Percentiles rank a stretch among this genome's conserved stretches.
Evolutionary conservation across 805 yeast species (phyloP).

Genomic region (Candida andamanensis): DNA sequence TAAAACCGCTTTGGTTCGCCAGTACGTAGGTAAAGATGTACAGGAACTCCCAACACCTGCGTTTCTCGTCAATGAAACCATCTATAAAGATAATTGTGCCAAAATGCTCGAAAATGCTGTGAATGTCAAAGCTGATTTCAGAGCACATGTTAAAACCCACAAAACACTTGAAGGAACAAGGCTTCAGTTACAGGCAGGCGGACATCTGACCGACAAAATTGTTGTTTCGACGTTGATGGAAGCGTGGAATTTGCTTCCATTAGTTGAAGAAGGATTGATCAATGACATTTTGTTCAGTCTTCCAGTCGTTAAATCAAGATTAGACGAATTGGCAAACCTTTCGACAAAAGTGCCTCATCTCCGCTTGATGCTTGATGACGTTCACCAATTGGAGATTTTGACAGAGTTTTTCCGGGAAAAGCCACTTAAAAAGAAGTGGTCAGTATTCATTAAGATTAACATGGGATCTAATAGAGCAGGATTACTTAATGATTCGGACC

Average conservation of each 20-base stretch:
- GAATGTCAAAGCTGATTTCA: conserved; percentile 39
- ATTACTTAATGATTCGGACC: conserved; percentile 22
- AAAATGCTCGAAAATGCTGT: conserved; percentile 45
- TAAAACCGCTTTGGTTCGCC: conserved; percentile 16
- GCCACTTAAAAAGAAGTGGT: conserved; percentile 42
- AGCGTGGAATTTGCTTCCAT: conserved; percentile 48
- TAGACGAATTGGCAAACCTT: conserved; percentile 45
- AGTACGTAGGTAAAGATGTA: conserved; percentile 39
- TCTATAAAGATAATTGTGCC: conserved; percentile 41
- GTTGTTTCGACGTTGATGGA: conserved; percentile 69
- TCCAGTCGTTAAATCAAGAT: conserved; percentile 42
- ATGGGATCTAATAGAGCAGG: conserved; percentile 77
- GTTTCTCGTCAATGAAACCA: conserved; percentile 40
- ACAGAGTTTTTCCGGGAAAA: conserved; percentile 26
- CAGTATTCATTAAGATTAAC: conserved; percentile 62
- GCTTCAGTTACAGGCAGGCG: conserved; percentile 43
- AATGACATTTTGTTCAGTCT: conserved; percentile 34
- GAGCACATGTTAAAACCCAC: conserved; percentile 77
- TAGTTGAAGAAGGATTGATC: conserved; percentile 34
- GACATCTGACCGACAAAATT: conserved; percentile 40
- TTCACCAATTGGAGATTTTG: conserved; percentile 50
- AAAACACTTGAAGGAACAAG: conserved; percentile 58
- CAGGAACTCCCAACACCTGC: conserved; percentile 57
- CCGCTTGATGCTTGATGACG: conserved; percentile 57
- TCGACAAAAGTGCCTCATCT: conserved; percentile 38